Evolutionary conservation across 192 early-diverging fungal species (phyloP), one percentile per base, ranked within the genome.

Genomic region (Chytriomyces confervae): DNA sequence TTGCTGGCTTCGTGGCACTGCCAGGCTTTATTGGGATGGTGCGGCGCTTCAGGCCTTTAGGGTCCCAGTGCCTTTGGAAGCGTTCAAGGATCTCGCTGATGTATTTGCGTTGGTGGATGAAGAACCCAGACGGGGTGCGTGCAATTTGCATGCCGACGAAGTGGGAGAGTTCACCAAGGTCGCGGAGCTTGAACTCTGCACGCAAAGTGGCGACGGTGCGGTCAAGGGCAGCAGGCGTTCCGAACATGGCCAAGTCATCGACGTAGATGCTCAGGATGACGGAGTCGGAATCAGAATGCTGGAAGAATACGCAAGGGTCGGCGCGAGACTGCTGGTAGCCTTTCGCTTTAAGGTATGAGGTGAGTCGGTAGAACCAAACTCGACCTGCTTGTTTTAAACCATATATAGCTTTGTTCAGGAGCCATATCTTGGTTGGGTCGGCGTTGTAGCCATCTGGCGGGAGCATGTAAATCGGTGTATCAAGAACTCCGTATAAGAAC

Each of bases 341-440:
- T 16, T 13, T 16, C 16, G 50, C n/a, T 46, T 36, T n/a, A 8
- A 74, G n/a, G 51, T 16, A 57, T 16, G n/a, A 10, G 10, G 51
- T 57, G 10, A n/a, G 10, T 0, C n/a, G n/a, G 51, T 57, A n/a
- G 10, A 16, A n/a, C 11, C 10, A n/a, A n/a, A 63, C 20, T 36
- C 61, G 6, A 9, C 60, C 72, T 29, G 72, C 72, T 74, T 74
- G 72, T 27, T 74, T 75, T 10, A 75, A 27, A 0, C 73, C 73
- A 65, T 75, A 75, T 6, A 75, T 18, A 23, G 23, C 63, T 68
- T 68, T 68, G 66, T 68, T 27, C 0, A 68, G 66, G 2, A 8
- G 36, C 44, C 47, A 68, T 2, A 68, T 46, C 4, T 68, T 29
- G 66, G 36, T 46, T 45, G 66, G 66, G 66, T 68, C 47, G 43